phyloP scores from a whole-genome alignment of 495 filamentous ascomycete species.

The Parmelia sp. region DNA sequence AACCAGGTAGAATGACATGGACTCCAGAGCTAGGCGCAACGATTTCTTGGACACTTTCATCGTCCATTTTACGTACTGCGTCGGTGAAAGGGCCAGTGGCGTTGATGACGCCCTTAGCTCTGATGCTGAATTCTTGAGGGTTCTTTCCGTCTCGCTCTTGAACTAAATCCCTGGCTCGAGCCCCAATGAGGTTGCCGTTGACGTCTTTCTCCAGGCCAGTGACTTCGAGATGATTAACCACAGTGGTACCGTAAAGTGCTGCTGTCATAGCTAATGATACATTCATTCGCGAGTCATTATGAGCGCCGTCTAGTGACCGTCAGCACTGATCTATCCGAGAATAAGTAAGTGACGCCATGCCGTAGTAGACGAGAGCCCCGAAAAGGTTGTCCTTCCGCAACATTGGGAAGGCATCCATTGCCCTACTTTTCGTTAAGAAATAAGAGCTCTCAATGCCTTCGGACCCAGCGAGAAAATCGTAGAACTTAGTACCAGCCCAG shows the following conservation, averaged over 20 bases:
- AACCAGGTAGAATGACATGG: constrained; percentile 90
- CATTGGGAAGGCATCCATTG: constrained; percentile 97
- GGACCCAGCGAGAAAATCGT: constrained; percentile 88
- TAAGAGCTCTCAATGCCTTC: constrained; percentile 98
- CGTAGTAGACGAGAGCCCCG: constrained; percentile 93
- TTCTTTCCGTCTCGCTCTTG: constrained; percentile 49
- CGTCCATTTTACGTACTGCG: constrained; percentile 85
- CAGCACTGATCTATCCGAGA: constrained; percentile 14
- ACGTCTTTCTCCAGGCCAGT: constrained; percentile 74
- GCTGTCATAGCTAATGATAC: constrained; percentile 94
- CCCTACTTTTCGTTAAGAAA: constrained; percentile 90
- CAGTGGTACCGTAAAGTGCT: constrained; percentile 84
- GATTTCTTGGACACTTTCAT: constrained; percentile 67
- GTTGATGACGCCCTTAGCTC: constrained; percentile 89
- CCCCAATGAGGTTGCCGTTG: constrained; percentile 72
- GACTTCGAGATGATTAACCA: constrained; percentile 91
- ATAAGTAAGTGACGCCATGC: constrained; percentile 33
- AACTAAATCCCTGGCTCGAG: constrained; percentile 69
- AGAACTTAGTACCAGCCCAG: constrained; percentile 92
- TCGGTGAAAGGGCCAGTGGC: constrained; percentile 96
- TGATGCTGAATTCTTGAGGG: constrained; percentile 61
- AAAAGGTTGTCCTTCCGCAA: constrained; percentile 77
- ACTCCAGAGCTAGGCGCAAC: constrained; percentile 92
- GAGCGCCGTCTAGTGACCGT: constrained; percentile 65
- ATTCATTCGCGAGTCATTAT: constrained; percentile 99